Conservation (phyloP, 768 basidiomycete species). For the Tephrocybe sp. region DNA sequence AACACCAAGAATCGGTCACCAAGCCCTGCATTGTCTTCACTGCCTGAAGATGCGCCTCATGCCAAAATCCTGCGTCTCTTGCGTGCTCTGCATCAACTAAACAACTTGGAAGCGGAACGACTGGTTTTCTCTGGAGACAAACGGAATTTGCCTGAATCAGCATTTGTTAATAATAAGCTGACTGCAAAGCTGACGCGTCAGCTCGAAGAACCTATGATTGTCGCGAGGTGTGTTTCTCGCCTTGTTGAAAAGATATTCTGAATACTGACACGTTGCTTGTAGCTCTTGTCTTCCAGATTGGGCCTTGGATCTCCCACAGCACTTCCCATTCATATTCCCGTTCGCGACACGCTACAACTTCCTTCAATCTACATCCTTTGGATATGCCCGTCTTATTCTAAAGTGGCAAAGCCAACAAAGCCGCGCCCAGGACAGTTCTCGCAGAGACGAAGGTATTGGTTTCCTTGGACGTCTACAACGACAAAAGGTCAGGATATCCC, state of each 20-base stretch:
- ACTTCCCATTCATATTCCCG: slow-evolving; percentile 98
- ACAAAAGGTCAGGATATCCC: slow-evolving; percentile 95
- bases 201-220: slow-evolving; percentile 98
- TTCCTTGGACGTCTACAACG: slow-evolving; percentile 91
- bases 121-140: slow-evolving; percentile 47
- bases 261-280: slow-evolving; percentile 10
- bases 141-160: slow-evolving; percentile 69
- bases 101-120: slow-evolving; percentile 71
- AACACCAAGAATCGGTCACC: slow-evolving; percentile 57
- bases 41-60: slow-evolving; percentile 82
- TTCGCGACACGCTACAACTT: slow-evolving; percentile 98
- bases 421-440: slow-evolving; percentile 73
- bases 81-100: slow-evolving; percentile 83
- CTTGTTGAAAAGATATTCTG: background rate
- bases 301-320: slow-evolving; percentile 93
- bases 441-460: slow-evolving; percentile 88
- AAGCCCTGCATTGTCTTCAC: slow-evolving; percentile 69
- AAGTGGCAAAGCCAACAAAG: slow-evolving; percentile 92
- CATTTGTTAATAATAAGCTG: slow-evolving; percentile 97
- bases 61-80: slow-evolving; percentile 90
- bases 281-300: slow-evolving; percentile 97
- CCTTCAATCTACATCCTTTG: slow-evolving; percentile 96
- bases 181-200: slow-evolving; percentile 98
- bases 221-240: slow-evolving; percentile 71
- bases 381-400: slow-evolving; percentile 91